Evolutionary conservation across 2,329 filamentous ascomycete genomes (phyloP), one percentile per base, ranked within the genome.

Genomic region (Rasamsonia emersonii): DNA sequence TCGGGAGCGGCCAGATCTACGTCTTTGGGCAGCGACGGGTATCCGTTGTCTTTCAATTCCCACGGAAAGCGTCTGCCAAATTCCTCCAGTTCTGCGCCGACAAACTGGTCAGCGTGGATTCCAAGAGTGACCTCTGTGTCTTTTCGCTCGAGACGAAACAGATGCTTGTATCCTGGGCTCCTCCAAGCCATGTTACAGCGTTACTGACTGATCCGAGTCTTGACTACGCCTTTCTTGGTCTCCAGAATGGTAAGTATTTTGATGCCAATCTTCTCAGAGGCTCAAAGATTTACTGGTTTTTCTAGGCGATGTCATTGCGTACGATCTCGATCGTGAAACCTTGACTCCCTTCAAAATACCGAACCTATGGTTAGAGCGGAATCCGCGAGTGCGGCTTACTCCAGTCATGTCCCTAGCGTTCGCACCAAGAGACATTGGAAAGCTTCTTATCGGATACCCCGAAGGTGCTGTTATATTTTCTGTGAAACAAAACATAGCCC

Each of bases 341-440:
- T 63, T 91, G 38, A 77, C 86, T 9, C 75, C 79, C 1, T 88
- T 95, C 58, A 77, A 76, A 36, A 75, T 98, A 32, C 81, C 86
- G 9, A 94, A 94, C 53, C 75, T 94, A 36, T 96, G 89, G 89
- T 68, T 69, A 30, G 75, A 83, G 42, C 70, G 71, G 39, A 82
- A 85, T 43, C 77, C 83, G 0, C 73, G 73, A 34, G 74, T 79
- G 7, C 71, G 77, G 29, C 61, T 78, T 8, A 65, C 73, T 9
- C 70, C 75, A 2, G 68, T 96, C 19, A 73, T 95, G 11, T 81
- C 80, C 10, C 65, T 98, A 50, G 76, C 86, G 38, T 70, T 96
- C 45, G 91, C 96, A 50, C 88, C 91, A 2, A 74, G 86, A 46
- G 91, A 98, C 53, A 84, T 96, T 43, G 91, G 91, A 4, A 86